Percentiles rank a stretch among this genome's conserved stretches.
Conservation (phyloP, 2,329 filamentous ascomycete species). For the Cladorrhinum sp. region DNA sequence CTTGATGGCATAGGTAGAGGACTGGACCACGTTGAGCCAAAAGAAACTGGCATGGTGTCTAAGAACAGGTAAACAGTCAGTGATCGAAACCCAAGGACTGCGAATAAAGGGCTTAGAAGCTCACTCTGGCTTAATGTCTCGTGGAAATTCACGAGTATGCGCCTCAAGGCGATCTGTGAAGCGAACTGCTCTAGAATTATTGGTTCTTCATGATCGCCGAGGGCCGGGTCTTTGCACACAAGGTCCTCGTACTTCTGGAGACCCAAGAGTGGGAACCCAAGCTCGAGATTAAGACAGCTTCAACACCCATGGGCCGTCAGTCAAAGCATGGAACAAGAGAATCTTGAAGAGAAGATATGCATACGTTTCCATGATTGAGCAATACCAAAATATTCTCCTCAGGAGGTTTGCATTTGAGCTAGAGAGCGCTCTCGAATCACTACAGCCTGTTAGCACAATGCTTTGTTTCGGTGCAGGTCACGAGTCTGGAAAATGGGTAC, state of each 20-base stretch:
- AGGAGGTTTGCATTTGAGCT: conserved; percentile 49
- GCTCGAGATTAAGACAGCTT: conserved; percentile 55
- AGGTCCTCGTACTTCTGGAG: conserved; percentile 51
- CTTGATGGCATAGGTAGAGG: conserved; percentile 32
- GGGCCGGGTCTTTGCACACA: conserved; percentile 46
- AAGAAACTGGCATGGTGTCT: conserved; percentile 2
- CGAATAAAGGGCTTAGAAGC: conserved; percentile 15
- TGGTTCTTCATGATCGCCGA: conserved; percentile 49
- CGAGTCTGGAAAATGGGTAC: conserved; percentile 31
- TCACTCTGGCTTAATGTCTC: conserved; percentile 51
- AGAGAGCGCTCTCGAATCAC: conserved; percentile 44
- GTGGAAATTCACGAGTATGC: conserved; percentile 53
- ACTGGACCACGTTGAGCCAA: conserved; percentile 12
- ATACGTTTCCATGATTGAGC: conserved; percentile 53
- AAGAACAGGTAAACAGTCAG: background rate
- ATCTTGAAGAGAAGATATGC: conserved; percentile 12
- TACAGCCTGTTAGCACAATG: conserved; percentile 19
- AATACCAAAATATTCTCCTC: conserved; percentile 56
- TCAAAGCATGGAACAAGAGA: conserved; percentile 1
- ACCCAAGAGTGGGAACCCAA: conserved; percentile 55
- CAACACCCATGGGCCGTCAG: conserved; percentile 20
- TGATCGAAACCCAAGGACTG: background rate
- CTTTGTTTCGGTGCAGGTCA: background rate
- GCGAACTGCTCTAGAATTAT: conserved; percentile 56
- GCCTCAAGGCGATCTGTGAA: conserved; percentile 56